Evolutionary conservation across 2,329 filamentous ascomycete species (phyloP).

Genomic region (Neobulgaria alba): DNA sequence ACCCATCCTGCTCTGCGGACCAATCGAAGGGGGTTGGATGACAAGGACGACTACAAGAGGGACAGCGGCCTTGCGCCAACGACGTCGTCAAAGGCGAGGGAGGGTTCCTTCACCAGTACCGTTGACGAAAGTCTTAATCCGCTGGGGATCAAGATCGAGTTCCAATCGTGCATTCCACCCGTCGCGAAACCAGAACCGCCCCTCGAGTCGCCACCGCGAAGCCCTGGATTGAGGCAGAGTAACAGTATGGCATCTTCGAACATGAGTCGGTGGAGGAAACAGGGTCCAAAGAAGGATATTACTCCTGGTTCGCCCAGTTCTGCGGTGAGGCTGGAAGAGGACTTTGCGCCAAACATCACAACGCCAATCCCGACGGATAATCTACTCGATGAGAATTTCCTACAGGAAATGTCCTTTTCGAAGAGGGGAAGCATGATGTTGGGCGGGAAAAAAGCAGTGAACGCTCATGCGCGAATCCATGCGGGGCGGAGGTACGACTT

Average conservation of each 20-base stretch:
- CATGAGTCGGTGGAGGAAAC: slow-evolving; percentile 1
- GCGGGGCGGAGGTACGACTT: slow-evolving; percentile 18
- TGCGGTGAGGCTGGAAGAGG: slow-evolving; percentile 20
- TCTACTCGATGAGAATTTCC: slow-evolving; percentile 49
- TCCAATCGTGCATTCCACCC: slow-evolving; percentile 11
- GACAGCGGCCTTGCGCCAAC: slow-evolving; percentile 46
- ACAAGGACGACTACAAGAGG: slow-evolving; percentile 39
- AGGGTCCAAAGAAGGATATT: not conserved
- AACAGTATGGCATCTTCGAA: not conserved
- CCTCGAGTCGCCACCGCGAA: not conserved
- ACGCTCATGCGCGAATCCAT: slow-evolving; percentile 18
- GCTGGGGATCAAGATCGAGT: slow-evolving; percentile 21
- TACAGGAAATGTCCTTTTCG: slow-evolving; percentile 50
- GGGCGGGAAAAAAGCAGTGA: slow-evolving; percentile 35
- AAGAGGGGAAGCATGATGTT: slow-evolving; percentile 57
- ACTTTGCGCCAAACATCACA: slow-evolving; percentile 45
- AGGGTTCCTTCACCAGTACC: slow-evolving; percentile 17
- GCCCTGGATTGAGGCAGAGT: not conserved
- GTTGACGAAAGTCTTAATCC: slow-evolving; percentile 11
- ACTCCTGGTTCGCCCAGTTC: not conserved
- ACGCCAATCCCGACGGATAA: slow-evolving; percentile 47
- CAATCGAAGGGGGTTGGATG: slow-evolving; percentile 4
- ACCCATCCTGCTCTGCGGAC: slow-evolving; percentile 25
- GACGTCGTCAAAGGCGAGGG: slow-evolving; percentile 35
- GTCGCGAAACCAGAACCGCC: slow-evolving; percentile 1